Conservation (phyloP, 139 green algal genomes). For the Gonium pectorale region DNA sequence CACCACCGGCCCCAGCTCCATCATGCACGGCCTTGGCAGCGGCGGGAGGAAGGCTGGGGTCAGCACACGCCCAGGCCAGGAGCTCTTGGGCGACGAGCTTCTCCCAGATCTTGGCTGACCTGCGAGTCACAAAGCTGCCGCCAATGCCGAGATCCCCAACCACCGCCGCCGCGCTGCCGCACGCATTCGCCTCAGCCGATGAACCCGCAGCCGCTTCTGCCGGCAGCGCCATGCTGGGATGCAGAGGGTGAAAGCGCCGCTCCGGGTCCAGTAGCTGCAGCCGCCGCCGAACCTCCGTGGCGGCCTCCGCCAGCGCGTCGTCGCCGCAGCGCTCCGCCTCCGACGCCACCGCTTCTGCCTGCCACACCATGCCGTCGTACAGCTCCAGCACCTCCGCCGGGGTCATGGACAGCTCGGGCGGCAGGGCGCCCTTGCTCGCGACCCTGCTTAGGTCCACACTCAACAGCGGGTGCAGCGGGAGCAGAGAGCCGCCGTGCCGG, state of each 20-base stretch:
- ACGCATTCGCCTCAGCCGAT: background rate
- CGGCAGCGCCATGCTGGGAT: background rate
- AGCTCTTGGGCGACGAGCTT: background rate
- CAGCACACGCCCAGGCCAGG: background rate
- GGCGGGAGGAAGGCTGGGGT: no score
- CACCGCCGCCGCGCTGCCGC: background rate
- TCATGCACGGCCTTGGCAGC: no score
- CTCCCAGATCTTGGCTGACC: background rate
- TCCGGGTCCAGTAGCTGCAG: background rate
- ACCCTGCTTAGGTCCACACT: background rate
- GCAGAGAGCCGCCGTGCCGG: background rate
- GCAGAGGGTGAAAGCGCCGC: background rate
- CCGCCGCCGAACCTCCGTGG: background rate
- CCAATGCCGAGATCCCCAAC: background rate
- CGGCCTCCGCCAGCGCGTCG: background rate
- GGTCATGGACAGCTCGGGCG: constrained; percentile 25
- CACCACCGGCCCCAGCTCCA: no score
- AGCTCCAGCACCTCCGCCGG: constrained; percentile 53
- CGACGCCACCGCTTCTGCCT: background rate
- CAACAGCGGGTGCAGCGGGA: background rate
- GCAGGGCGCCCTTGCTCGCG: background rate
- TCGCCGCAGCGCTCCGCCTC: background rate
- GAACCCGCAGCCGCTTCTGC: background rate
- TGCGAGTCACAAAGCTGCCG: background rate
- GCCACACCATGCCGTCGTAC: constrained; percentile 46